Base-by-base conservation (phyloP, 305 asterid genomes). In the Rubia occidens region DNA sequence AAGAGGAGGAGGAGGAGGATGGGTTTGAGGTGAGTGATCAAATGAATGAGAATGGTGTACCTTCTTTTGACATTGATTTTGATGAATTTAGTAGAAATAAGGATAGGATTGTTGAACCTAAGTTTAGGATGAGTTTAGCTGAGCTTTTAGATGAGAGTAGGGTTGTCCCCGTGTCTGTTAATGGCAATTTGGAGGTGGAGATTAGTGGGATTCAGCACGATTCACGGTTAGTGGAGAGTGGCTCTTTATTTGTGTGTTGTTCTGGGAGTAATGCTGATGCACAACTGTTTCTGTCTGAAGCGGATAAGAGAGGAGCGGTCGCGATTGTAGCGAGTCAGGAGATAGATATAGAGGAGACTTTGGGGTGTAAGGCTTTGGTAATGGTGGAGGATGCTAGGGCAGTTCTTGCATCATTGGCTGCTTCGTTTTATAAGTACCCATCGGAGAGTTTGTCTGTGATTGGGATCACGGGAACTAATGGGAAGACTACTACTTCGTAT, bases 221-320 rank as follows among this genome's bases (percentile, higher is more conserved):
- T 82, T 90, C 98, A 17, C 84, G 95, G 63, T 78, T 93, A 20
- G 96, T 93, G 32, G 92, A 84, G 85, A 85, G 89, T 60, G 96
- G 98, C 11, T 91, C 90, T 82, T 89, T 88, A 73, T 85, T 90
- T 78, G 89, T 90, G 37, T 93, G 97, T 75, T 86, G 95, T 68
- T 78, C 85, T 17, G 97, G 95, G 83, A 83, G 66, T 78, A 82
- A 77, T 15, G 80, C 85, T 10, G 97, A 90, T 70, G 96, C 95
- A 67, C 94, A 90, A 82, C 74, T 85, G 76, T 87, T 71, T 71
- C 74, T 90, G 64, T 79, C 91, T 0, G 98, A 93, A 87, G 98
- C 91, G 0, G 97, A 89, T 85, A 90, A 93, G 85, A 84, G 98
- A 82, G 97, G 96, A 24, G 98, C 95, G n/a, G 95, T 90, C 49